These are phyloP conservation scores for Hortiboletus flavorubellus DNA, from an alignment of 768 basidiomycete genomes.

Conservation along the genomic window DNA sequence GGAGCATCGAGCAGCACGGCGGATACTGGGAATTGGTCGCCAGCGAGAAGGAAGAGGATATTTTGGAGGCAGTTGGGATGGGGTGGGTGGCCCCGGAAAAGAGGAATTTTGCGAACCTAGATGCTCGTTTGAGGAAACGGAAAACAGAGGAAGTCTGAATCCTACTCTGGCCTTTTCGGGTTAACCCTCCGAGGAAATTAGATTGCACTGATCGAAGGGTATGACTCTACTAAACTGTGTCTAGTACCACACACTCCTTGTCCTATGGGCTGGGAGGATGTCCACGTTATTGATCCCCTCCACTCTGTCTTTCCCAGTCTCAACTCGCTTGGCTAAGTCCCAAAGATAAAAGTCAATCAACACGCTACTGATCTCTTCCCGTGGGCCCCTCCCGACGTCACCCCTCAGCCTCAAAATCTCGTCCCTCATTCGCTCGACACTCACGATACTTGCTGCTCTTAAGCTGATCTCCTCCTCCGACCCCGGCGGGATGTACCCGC, in stretches of 20 bases:
- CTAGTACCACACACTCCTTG: conserved; percentile 86
- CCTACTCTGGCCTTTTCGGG: neutral
- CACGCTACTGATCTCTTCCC: conserved; percentile 57
- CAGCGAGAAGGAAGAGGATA: conserved; percentile 25
- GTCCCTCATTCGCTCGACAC: conserved; percentile 70
- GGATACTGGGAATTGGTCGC: conserved; percentile 25
- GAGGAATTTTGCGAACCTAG: conserved; percentile 23
- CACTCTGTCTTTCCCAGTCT: conserved; percentile 55
- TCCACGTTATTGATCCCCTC: conserved; percentile 54
- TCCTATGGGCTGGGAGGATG: conserved; percentile 71
- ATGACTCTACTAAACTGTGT: neutral
- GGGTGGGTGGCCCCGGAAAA: conserved; percentile 27
- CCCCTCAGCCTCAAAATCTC: conserved; percentile 43
- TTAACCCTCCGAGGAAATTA: neutral
- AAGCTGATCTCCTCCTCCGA: conserved; percentile 72
- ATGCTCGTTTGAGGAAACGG: conserved; percentile 1
- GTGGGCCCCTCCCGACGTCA: conserved; percentile 23
- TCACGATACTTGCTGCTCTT: conserved; percentile 74
- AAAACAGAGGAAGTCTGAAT: conserved; percentile 3
- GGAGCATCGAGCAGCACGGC: conserved; percentile 6
- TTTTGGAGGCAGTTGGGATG: conserved; percentile 24
- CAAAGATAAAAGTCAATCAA: conserved; percentile 90
- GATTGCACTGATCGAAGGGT: conserved; percentile 14
- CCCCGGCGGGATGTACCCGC: conserved; percentile 48
- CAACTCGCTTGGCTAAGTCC: conserved; percentile 79